Conservation (phyloP, 805 yeast genomes). For the Teunomyces barrocoloradensis region DNA sequence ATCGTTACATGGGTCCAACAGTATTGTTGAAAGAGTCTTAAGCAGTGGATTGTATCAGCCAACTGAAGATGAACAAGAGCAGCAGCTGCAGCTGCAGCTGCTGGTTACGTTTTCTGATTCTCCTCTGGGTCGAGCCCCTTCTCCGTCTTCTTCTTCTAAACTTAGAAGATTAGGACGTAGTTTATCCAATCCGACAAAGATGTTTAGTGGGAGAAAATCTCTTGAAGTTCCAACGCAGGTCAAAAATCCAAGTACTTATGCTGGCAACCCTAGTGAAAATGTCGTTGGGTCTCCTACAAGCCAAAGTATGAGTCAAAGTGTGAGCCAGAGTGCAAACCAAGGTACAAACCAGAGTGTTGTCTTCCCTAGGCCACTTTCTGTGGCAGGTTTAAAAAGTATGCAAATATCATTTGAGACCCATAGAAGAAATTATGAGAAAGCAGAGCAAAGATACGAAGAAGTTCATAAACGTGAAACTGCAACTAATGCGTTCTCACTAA, state of each 20-base stretch:
- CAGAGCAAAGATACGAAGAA: conserved; percentile 23
- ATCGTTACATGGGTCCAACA: conserved; percentile 6
- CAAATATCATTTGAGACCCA: conserved; percentile 35
- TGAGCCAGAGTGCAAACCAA: too few relatives aligned
- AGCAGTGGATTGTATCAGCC: neutral
- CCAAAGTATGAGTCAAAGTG: too few relatives aligned
- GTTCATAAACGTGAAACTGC: neutral
- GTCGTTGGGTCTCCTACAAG: neutral
- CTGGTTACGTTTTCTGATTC: too few relatives aligned
- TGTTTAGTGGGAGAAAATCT: conserved; percentile 12
- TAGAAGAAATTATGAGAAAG: conserved; percentile 20
- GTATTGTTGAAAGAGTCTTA: conserved; percentile 14
- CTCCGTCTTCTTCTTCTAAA: conserved; percentile 8
- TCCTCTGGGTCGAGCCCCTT: neutral
- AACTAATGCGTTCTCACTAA: neutral
- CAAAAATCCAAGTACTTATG: neutral
- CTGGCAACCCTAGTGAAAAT: neutral
- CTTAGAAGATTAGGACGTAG: conserved; percentile 18
- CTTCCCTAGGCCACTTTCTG: conserved; percentile 34
- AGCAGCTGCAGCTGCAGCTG: too few relatives aligned
- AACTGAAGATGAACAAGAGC: too few relatives aligned
- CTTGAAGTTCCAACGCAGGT: neutral
- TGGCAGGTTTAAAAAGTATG: conserved; percentile 29
- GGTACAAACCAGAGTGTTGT: conserved; percentile 6
- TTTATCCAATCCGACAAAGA: conserved; percentile 16